Evolutionary conservation across 2,329 filamentous ascomycete genomes (phyloP), one percentile per base, ranked within the genome.

Genomic region (Ascochyta koolunga): DNA sequence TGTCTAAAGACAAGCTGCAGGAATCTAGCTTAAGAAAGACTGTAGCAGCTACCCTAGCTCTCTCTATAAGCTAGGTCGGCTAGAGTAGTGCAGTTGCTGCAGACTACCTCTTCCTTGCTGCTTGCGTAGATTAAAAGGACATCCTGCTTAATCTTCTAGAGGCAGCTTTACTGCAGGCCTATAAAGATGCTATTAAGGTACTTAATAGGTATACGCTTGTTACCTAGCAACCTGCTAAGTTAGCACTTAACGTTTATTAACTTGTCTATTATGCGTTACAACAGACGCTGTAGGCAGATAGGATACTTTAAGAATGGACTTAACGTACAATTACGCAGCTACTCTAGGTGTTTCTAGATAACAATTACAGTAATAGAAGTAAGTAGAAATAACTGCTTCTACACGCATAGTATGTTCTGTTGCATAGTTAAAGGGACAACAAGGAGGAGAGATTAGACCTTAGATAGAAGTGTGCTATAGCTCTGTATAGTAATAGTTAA

Each of bases 91-190:
- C 42, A 1, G 32, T 58, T 4, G 78, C 77, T 1, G 73, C 72
- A 27, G 49, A 72, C 0, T 50, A 78, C 32, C 64, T 82, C 0
- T 70, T 65, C 0, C 77, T 79, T 42, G 69, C 78, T 11, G 74
- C 74, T 1, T 75, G 64, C 16, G 72, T 81, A 27, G 50, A 61
- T 10, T 50, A n/a, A 42, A 65, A 65, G 41, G 56, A 62, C 29
- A 60, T 66, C 9, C 50, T 40, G 41, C 43, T 58, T 15, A 40
- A 59, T 18, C 50, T 67, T 54, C 54, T 67, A 9, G 44, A 53
- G 25, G 35, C 53, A 53, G 22, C 50, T 22, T 54, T 49, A n/a
- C 32, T 47, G 3, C 38, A 25, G 18, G 51, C 52, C 41, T 50
- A 45, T 39, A 50, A 53, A 43, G 46, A 55, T 47, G 59, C 62